Evolutionary conservation across 805 yeast species (phyloP).

Genomic region (Millerozyma miso): DNA sequence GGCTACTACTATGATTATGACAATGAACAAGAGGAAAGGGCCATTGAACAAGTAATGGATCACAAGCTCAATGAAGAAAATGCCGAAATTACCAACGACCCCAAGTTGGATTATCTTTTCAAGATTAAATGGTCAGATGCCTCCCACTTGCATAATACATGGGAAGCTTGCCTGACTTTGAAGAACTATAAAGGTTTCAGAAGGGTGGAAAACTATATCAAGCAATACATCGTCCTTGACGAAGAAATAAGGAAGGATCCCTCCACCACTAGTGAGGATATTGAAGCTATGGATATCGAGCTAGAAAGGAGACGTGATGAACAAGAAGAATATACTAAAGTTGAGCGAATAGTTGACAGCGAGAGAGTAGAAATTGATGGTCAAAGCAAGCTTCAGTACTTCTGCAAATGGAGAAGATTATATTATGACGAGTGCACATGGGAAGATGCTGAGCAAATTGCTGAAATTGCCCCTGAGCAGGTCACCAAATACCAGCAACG

Average conservation of each 20-base stretch:
- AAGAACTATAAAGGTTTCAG: constrained; percentile 68
- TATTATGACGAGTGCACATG: constrained; percentile 95
- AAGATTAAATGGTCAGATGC: constrained; percentile 80
- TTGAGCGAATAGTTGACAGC: constrained; percentile 85
- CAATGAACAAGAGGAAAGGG: constrained; percentile 27
- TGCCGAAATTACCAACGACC: constrained; percentile 43
- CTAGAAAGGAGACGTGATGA: constrained; percentile 81
- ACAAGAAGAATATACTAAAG: constrained; percentile 74
- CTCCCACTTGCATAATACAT: constrained; percentile 91
- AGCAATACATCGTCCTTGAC: constrained; percentile 68
- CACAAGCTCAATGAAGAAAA: constrained; percentile 33
- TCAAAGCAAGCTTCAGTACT: constrained; percentile 66
- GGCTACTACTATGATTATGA: constrained; percentile 33
- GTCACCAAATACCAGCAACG: constrained; percentile 82
- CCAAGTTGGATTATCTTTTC: constrained; percentile 56
- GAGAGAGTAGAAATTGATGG: constrained; percentile 70
- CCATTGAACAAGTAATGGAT: constrained; percentile 39
- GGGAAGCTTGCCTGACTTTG: constrained; percentile 68
- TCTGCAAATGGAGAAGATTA: constrained; percentile 89
- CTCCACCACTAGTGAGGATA: constrained; percentile 79
- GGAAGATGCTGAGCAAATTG: constrained; percentile 90
- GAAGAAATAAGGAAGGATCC: constrained; percentile 77
- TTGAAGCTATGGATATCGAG: constrained; percentile 91
- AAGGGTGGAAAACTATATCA: constrained; percentile 85
- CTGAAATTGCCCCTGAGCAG: constrained; percentile 74